phyloP scores from a whole-genome alignment of 805 yeast genomes.

The Spathaspora girioi region DNA sequence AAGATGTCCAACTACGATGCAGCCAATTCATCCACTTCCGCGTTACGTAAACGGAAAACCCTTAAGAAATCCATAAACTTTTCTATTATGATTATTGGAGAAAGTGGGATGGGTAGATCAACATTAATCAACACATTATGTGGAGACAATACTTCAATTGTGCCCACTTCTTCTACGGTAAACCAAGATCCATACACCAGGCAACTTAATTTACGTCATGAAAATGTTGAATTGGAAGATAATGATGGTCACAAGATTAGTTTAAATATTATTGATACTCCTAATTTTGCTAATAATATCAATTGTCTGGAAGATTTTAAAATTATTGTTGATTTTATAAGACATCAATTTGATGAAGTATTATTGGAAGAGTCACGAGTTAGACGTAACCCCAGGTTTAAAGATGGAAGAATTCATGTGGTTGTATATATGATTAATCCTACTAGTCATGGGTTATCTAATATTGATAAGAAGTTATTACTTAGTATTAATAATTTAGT shows the following conservation, averaged over 20 bases:
- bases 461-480: slow-evolving; percentile 41
- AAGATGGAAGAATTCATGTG: slow-evolving; percentile 78
- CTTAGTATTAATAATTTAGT: slow-evolving; percentile 39
- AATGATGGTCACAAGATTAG: slow-evolving; percentile 82
- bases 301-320: slow-evolving; percentile 67
- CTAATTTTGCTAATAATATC: slow-evolving; percentile 75
- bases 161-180: slow-evolving; percentile 63
- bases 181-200: slow-evolving; percentile 50
- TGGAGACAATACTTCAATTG: slow-evolving; percentile 71
- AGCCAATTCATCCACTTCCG: slow-evolving; percentile 26
- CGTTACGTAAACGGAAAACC: slow-evolving; percentile 64
- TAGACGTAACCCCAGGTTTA: slow-evolving; percentile 80
- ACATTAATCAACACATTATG: slow-evolving; percentile 89
- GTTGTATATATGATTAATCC: slow-evolving; percentile 44
- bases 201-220: slow-evolving; percentile 64
- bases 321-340: slow-evolving; percentile 69
- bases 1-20: background rate
- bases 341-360: slow-evolving; percentile 81
- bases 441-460: slow-evolving; percentile 42
- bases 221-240: slow-evolving; percentile 80
- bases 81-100: slow-evolving; percentile 83
- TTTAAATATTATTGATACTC: slow-evolving; percentile 74
- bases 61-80: slow-evolving; percentile 82
- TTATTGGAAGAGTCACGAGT: slow-evolving; percentile 76
- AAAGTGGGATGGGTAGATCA: slow-evolving; percentile 86